Evolutionary conservation across 176 grass and related monocot genomes (phyloP).

Genomic region (Oryza australiensis): DNA sequence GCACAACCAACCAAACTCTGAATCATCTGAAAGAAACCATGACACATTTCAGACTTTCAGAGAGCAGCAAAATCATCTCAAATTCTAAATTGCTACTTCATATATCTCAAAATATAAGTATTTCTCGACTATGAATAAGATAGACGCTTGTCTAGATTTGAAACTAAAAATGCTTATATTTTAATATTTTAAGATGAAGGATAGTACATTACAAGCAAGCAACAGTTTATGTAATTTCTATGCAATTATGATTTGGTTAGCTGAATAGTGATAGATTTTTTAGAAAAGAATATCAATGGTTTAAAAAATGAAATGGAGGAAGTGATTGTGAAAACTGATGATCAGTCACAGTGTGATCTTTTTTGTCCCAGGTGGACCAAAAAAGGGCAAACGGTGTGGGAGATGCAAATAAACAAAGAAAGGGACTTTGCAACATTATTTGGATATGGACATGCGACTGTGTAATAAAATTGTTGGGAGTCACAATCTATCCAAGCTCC

Average conservation of each 20-base stretch:
- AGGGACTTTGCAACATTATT: conserved; percentile 25
- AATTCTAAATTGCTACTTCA: background rate
- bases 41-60: background rate
- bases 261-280: background rate
- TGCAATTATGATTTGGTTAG: too few species aligned
- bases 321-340: background rate
- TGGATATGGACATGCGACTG: conserved; percentile 27
- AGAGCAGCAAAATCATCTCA: background rate
- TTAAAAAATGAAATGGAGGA: background rate
- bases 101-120: too few species aligned
- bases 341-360: background rate
- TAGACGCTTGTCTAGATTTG: too few species aligned
- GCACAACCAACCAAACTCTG: background rate
- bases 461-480: conserved; percentile 35
- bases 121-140: too few species aligned
- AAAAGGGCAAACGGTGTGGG: conserved; percentile 38
- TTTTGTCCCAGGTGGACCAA: conserved; percentile 24
- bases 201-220: background rate
- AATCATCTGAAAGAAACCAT: background rate
- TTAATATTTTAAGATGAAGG: too few species aligned
- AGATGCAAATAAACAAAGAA: conserved; percentile 36
- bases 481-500: background rate
- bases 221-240: too few species aligned
- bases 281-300: background rate
- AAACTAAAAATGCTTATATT: too few species aligned